Base-by-base conservation (phyloP, 495 filamentous ascomycete genomes). In the Tetracladium setigerum region DNA sequence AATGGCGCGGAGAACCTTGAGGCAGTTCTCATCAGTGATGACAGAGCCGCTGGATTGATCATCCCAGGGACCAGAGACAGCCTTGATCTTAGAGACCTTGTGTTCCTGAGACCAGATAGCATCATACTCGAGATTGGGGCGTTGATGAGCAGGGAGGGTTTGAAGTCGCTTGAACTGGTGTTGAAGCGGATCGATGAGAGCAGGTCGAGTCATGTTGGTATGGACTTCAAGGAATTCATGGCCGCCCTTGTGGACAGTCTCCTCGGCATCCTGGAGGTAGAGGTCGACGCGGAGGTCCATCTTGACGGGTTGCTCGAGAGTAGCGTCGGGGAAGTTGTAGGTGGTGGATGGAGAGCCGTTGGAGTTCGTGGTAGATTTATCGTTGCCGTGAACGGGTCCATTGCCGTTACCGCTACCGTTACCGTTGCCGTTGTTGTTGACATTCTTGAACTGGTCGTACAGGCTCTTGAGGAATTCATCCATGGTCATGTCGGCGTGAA, bases 341-440 rank as follows among this genome's bases (percentile, higher is more conserved):
- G n/a, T n/a, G n/a, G n/a, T n/a, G n/a, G 16, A 33, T 3, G 18
- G 5, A 9, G n/a, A 33, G 35, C 42, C 24, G 35, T 32, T 33
- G 24, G 42, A 15, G 42, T 32, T 45, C 9, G 30, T 33, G 22
- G 35, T 12, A 10, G 17, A 45, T 8, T 45, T 6, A 24, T 45
- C 24, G n/a, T 33, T 30, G n/a, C 35, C 24, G 8, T 33, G 4
- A 7, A 12, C 32, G 24, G 24, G 22, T 3, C 22, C 7, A 3
- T 27, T 11, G n/a, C 22, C n/a, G 14, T 33, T 33, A 16, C 13
- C n/a, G 14, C 17, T 33, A 16, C 13, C n/a, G 9, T 34, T 14
- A 8, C 42, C 42, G 30, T 34, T 45, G 42, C 1, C 4, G 42
- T 45, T 31, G 19, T 45, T 45, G 30, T 34, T 45, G 42, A 1